These are phyloP conservation scores for Colletotrichum cereale DNA, from an alignment of 2,329 filamentous ascomycete genomes.

Conservation along the genomic window DNA sequence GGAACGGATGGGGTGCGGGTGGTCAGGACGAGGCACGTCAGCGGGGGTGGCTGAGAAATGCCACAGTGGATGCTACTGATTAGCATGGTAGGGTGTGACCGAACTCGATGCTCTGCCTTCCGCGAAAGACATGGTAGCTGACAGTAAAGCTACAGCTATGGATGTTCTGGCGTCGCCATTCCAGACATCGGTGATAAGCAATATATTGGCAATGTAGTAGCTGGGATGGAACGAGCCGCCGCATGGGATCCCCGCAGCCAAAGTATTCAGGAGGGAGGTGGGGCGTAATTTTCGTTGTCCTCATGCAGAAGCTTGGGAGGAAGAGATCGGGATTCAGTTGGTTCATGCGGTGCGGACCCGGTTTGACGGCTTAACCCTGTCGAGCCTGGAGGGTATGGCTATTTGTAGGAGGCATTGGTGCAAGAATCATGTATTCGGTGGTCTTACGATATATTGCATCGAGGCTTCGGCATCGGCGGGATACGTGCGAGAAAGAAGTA, in stretches of 20 bases:
- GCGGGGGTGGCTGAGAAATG: not conserved
- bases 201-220: not conserved
- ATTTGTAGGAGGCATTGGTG: not conserved
- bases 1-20: not conserved
- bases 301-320: slow-evolving; percentile 20
- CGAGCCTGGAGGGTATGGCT: slow-evolving; percentile 5
- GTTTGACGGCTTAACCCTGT: slow-evolving; percentile 7
- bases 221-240: not conserved
- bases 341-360: slow-evolving; percentile 21
- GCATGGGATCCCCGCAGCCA: not conserved
- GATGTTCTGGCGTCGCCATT: not conserved
- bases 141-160: not conserved
- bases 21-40: not conserved
- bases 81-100: too few species aligned
- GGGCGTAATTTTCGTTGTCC: slow-evolving; percentile 16
- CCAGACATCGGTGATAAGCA: not conserved
- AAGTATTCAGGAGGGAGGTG: not conserved
- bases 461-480: not conserved
- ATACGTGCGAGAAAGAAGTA: not conserved
- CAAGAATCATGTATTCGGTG: slow-evolving; percentile 6
- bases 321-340: not conserved
- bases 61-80: not conserved
- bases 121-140: not conserved
- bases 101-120: too few species aligned
- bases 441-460: not conserved